These are phyloP conservation scores for Rhodotorula glutinis DNA, from an alignment of 1,284 basidiomycete genomes.

Conservation along the genomic window DNA sequence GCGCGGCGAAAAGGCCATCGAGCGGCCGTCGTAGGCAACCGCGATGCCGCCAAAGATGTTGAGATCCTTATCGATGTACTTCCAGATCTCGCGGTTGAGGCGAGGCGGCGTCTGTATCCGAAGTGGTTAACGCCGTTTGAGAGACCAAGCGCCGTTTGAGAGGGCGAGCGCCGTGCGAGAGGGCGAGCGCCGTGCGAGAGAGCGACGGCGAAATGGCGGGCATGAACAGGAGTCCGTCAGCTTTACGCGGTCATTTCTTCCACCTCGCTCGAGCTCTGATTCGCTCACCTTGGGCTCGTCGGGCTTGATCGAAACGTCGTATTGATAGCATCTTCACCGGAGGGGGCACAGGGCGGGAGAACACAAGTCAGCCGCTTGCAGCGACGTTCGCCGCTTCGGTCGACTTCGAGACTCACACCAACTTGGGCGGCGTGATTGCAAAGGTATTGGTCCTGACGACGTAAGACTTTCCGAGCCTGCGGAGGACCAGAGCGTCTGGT, in stretches of 20 bases:
- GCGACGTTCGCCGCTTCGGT: too few relatives aligned
- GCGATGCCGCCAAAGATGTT: conserved; percentile 3
- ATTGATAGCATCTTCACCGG: background rate
- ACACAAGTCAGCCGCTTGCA: background rate
- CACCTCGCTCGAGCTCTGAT: background rate
- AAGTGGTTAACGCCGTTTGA: too few relatives aligned
- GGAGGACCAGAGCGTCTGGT: background rate
- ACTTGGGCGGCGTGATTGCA: background rate
- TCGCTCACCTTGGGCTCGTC: background rate
- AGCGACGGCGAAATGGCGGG: background rate
- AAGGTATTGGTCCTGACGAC: background rate
- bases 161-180: too few relatives aligned
- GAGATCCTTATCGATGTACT: background rate
- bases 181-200: too few relatives aligned
- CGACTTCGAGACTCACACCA: background rate
- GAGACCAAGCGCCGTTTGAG: too few relatives aligned
- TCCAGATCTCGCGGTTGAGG: background rate
- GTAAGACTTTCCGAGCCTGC: background rate
- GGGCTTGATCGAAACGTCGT: conserved; percentile 5
- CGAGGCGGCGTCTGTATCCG: background rate
- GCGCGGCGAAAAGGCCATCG: conserved; percentile 17
- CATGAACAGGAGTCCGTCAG: background rate
- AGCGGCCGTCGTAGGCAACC: conserved; percentile 15
- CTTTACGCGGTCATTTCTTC: conserved; percentile 17
- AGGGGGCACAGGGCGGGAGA: too few relatives aligned